Evolutionary conservation across 106 monocot species (phyloP), one percentile per base, ranked within the genome.

Genomic region (Platanthera guangdongensis): DNA sequence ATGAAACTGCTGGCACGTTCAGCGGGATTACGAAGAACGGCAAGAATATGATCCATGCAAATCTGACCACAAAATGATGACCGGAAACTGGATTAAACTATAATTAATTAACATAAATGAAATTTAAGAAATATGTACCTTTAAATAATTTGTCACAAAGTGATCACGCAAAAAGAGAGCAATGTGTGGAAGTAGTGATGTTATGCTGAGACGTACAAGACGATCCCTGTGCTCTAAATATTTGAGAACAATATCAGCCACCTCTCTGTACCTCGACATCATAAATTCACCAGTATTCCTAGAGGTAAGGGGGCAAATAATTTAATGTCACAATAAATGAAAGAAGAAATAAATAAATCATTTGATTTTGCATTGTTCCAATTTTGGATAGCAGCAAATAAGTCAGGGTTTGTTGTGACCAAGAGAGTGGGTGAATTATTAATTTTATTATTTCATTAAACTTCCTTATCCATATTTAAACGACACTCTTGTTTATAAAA

Each of bases 201-300:
- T 97, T 81, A 97, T 94, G 82, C 96, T 97, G 45, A 91, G 89
- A 39, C 96, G 96, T 81, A 97, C 96, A 80, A 94, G 91, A 49
- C 91, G 87, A 78, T 97, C 96, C n/a, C 89, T 81, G 69, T 97
- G 96, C 75, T 94, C 91, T 46, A 97, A 78, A 79, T 94, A 97
- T 22, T 91, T 94, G 28, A 93, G 86, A 79, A 97, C 91, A 81
- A 97, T 97, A 84, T 97, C 96, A 21, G 93, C 96, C 47, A 97
- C 96, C 81, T 97, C 96, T 85, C 96, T 89, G 78, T 94, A 97
- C 74, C 96, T 93, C 14, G 96, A 97, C 96, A 97, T 97, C 96
- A 97, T 97, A 84, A 97, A 97, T 79, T 97, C 96, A 16, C 96
- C 96, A 16, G 96, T 94, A 78, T 97, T 97, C 86, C 96, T 97